Percentiles rank a stretch among this genome's conserved stretches.
phyloP scores from a whole-genome alignment of 768 basidiomycete genomes.

The Hypsizygus marmoreus region DNA sequence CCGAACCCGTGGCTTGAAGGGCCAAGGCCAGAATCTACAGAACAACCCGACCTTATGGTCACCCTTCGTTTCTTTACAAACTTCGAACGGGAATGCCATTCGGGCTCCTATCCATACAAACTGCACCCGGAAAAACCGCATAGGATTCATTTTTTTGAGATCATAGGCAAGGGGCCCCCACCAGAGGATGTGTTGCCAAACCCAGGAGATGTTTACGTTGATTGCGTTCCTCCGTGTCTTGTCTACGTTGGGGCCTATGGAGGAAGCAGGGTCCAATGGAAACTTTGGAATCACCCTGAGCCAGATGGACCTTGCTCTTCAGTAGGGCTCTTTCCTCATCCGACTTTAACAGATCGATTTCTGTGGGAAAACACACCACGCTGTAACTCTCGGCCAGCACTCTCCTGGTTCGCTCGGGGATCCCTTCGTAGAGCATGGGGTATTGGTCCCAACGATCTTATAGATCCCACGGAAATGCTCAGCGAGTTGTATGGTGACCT shows the following conservation, averaged over 20 bases:
- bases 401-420: too few species aligned
- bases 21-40: constrained; percentile 1
- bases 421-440: too few species aligned
- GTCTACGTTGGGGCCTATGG: neutral
- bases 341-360: too few species aligned
- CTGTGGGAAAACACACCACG: too few species aligned
- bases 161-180: constrained; percentile 8
- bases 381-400: too few species aligned
- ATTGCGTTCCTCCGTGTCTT: neutral
- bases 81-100: neutral
- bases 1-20: constrained; percentile 12
- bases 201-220: constrained; percentile 4
- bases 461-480: too few species aligned
- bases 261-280: too few species aligned
- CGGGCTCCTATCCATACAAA: constrained; percentile 1
- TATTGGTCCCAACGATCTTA: too few species aligned
- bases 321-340: too few species aligned
- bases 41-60: constrained; percentile 8
- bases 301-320: too few species aligned
- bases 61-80: constrained; percentile 1
- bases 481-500: too few species aligned
- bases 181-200: constrained; percentile 5
- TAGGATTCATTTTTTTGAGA: constrained; percentile 4
- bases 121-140: neutral
- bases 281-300: too few species aligned